Evolutionary conservation across 805 yeast genomes (phyloP).

Genomic region (Nakazawaea ernobii): DNA sequence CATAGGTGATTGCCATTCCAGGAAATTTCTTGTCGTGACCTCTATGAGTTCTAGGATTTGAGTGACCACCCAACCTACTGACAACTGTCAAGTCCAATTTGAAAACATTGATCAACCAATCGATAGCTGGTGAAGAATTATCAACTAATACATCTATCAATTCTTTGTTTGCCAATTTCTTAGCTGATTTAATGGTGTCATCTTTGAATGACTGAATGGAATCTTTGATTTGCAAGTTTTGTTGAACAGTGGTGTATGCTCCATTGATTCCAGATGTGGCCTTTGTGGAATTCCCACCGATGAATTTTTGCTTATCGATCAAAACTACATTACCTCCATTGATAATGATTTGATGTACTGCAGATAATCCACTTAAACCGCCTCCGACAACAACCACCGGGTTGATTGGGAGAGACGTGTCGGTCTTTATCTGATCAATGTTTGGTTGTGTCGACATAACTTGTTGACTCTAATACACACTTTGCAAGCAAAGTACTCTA

Average conservation of each 20-base stretch:
- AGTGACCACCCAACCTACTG: constrained; percentile 79
- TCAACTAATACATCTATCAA: constrained; percentile 55
- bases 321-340: constrained; percentile 46
- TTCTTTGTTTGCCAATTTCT: constrained; percentile 49
- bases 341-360: constrained; percentile 44
- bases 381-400: constrained; percentile 57
- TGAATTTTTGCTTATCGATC: constrained; percentile 53
- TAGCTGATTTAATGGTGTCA: constrained; percentile 67
- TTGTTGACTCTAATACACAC: no score
- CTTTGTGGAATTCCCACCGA: constrained; percentile 62
- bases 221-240: constrained; percentile 42
- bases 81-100: constrained; percentile 60
- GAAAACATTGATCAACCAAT: constrained; percentile 66
- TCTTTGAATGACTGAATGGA: constrained; percentile 51
- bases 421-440: neutral
- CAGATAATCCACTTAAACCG: constrained; percentile 59
- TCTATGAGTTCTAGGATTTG: constrained; percentile 75
- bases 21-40: constrained; percentile 63
- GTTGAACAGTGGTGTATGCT: constrained; percentile 61
- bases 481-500: no score
- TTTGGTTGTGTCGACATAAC: neutral
- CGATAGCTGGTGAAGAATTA: constrained; percentile 61
- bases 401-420: constrained; percentile 20
- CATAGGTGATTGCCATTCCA: constrained; percentile 60
- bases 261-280: constrained; percentile 72